Evolutionary conservation across 208 protist genomes (phyloP), one percentile per base, ranked within the genome.

Genomic region (Trypanosomatidae sp.): DNA sequence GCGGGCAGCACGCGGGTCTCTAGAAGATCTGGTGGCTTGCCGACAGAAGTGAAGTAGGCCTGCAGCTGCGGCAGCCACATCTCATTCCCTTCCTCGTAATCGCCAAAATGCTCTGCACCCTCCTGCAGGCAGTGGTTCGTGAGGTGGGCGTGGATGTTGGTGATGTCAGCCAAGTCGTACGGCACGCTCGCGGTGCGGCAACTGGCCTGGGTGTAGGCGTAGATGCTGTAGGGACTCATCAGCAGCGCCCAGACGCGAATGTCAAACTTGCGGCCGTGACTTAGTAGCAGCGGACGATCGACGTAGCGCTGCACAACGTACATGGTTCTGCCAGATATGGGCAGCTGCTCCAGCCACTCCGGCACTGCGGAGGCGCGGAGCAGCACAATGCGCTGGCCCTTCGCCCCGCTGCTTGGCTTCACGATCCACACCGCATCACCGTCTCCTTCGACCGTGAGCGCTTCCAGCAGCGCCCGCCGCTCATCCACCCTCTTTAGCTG

Each of bases 51-150:
- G 28, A 97, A 71, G 59, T 92, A 91, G 30, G 25, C 70, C 41
- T 87, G 69, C 56, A 97, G 83, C 52, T 87, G 66, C n/a, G 86
- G 65, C 59, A 95, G 89, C 86, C 87, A 96, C 76, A 98, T 80
- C 79, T 98, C 92, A 69, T 98, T 98, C 13, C 88, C 89, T n/a
- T 74, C 80, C 72, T 97, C 94, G 60, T 90, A 88, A 62, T 75
- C 69, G 8, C 91, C 89, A 75, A 91, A 98, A 49, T 85, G 56
- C 13, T 56, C 80, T 1, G 80, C 69, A 28, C 59, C 59, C n/a
- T 83, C 79, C 66, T 96, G 92, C 30, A 98, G 76, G 69, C 92
- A 97, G 79, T 98, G 95, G 71, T 98, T 98, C 12, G 95, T 98
- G 22, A 98, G 73, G 80, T 98, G 95, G 0, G 80, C 77, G 56